phyloP scores from a whole-genome alignment of 2,329 filamentous ascomycete genomes.

The Ceratocystis ficicola region DNA sequence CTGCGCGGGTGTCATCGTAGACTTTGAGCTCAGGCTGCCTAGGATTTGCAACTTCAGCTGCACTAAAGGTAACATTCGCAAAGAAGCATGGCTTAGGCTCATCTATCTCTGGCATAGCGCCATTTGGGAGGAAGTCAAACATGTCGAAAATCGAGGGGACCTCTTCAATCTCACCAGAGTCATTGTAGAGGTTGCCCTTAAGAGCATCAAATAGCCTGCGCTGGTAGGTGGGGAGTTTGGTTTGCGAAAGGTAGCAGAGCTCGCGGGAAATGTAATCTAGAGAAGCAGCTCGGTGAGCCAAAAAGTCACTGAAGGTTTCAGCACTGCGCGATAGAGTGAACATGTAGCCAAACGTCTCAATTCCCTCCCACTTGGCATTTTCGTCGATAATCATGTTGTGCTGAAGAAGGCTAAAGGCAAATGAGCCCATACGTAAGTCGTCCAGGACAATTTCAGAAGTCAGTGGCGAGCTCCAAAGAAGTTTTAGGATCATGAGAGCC shows the following conservation, averaged over 20 bases:
- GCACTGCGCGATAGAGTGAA: conserved; percentile 61
- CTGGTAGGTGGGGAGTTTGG: conserved; percentile 57
- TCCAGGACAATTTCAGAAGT: conserved; percentile 63
- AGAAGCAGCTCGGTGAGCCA: conserved; percentile 62
- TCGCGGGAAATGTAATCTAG: conserved; percentile 80
- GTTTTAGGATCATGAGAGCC: conserved; percentile 59
- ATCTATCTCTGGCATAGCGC: conserved; percentile 39
- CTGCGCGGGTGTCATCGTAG: conserved; percentile 59
- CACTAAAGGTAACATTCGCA: conserved; percentile 25
- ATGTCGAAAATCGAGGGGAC: conserved; percentile 79
- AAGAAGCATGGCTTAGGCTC: conserved; percentile 49
- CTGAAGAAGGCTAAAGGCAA: conserved; percentile 65
- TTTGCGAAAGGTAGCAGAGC: conserved; percentile 62
- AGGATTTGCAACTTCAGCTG: conserved; percentile 12
- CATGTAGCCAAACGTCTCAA: conserved; percentile 45
- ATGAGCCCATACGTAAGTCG: conserved; percentile 67
- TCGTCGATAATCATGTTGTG: conserved; percentile 59
- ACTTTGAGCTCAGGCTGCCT: conserved; percentile 47
- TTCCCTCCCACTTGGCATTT: conserved; percentile 61
- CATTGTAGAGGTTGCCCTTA: conserved; percentile 60
- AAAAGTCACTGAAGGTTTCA: conserved; percentile 60
- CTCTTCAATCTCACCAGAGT: conserved; percentile 51
- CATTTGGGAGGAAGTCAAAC: conserved; percentile 67
- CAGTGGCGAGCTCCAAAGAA: conserved; percentile 72
- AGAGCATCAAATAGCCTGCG: conserved; percentile 57